Percentiles rank a stretch among this genome's conserved stretches.
Evolutionary conservation across 805 yeast species (phyloP).

Genomic region (Wickerhamiella dianesei): DNA sequence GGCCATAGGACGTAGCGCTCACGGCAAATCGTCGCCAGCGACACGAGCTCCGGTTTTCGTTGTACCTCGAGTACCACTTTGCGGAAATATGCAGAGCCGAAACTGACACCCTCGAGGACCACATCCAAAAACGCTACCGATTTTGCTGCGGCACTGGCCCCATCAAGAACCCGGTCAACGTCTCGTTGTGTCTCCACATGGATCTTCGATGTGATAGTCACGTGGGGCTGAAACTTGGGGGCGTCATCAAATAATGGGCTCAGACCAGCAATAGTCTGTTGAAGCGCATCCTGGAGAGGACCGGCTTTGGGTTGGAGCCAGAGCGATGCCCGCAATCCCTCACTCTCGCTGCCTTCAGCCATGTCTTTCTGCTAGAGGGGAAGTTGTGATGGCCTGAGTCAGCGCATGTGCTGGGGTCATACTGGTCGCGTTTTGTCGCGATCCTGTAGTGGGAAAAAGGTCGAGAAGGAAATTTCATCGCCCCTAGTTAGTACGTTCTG

Average conservation of each 20-base stretch:
- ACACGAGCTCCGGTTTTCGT: constrained; percentile 34
- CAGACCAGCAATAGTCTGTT: constrained; percentile 48
- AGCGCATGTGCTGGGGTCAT: too few species aligned
- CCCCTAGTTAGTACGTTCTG: background rate
- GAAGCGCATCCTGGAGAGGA: constrained; percentile 41
- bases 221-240: constrained; percentile 59
- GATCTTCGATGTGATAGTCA: constrained; percentile 58
- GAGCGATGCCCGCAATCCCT: constrained; percentile 28
- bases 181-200: constrained; percentile 39
- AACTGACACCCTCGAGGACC: constrained; percentile 31
- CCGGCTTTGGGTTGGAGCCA: constrained; percentile 63
- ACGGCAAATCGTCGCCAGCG: constrained; percentile 34
- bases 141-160: constrained; percentile 44
- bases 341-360: background rate
- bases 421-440: too few species aligned
- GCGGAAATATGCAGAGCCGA: constrained; percentile 39
- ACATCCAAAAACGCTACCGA: constrained; percentile 30
- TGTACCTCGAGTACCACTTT: constrained; percentile 39
- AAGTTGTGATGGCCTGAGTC: background rate
- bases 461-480: too few species aligned
- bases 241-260: constrained; percentile 62
- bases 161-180: constrained; percentile 43
- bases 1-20: constrained; percentile 25
- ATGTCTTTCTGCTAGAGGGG: background rate
- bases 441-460: too few species aligned